These are phyloP conservation scores for Sclerotinia glacialis DNA, from an alignment of 2,329 filamentous ascomycete genomes.

Conservation along the genomic window DNA sequence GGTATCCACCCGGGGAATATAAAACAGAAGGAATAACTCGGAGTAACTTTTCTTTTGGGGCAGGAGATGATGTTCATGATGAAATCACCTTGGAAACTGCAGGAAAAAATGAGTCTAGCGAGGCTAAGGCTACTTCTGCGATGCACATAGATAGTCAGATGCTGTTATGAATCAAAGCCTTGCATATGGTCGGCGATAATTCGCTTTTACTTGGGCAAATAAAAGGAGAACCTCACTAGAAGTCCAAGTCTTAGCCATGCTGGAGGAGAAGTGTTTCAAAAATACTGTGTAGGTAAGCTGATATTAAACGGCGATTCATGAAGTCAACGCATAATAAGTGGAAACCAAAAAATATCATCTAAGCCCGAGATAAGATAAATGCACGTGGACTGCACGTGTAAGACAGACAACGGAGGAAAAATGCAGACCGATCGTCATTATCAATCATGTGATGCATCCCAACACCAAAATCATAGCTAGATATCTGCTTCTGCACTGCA, in stretches of 20 bases:
- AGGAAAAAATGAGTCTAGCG: neutral
- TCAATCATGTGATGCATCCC: neutral
- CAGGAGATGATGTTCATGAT: neutral
- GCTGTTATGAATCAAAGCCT: too few species aligned
- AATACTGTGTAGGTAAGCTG: neutral
- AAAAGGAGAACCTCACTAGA: slow-evolving; percentile 3
- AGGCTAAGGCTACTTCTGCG: slow-evolving; percentile 7
- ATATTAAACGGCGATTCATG: neutral
- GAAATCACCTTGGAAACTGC: neutral
- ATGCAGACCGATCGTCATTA: neutral
- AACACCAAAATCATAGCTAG: neutral
- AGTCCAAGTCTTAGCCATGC: slow-evolving; percentile 12
- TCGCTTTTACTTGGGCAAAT: neutral
- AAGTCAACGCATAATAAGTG: neutral
- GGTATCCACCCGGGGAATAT: neutral
- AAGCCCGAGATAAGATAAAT: neutral
- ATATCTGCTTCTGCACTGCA: neutral
- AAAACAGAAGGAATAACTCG: neutral
- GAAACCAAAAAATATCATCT: neutral
- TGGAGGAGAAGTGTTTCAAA: slow-evolving; percentile 3
- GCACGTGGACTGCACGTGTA: slow-evolving; percentile 18
- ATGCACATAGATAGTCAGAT: too few species aligned
- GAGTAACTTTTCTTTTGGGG: neutral
- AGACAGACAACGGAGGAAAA: neutral
- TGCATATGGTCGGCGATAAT: slow-evolving; percentile 18